A percentile compares a stretch with the other conserved stretches of the same genome.
These are phyloP conservation scores for Aureococcus anophagefferens DNA, from an alignment of 108 stramenopile species.

Conservation along the genomic window DNA sequence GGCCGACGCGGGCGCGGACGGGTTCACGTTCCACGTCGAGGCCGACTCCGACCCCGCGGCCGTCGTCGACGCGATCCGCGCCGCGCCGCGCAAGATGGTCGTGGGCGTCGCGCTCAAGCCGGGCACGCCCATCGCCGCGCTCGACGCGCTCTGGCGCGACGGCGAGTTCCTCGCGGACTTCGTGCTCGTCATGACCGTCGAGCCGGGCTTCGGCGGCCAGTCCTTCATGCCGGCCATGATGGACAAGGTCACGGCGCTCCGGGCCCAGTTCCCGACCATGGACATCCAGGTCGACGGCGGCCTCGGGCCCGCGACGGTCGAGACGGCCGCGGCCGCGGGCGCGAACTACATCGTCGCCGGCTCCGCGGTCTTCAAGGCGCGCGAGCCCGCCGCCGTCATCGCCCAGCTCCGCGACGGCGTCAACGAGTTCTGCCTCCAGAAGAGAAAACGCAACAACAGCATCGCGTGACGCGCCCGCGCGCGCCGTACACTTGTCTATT, in stretches of 20 bases:
- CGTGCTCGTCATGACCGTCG: constrained; percentile 59
- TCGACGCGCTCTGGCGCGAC: constrained; percentile 11
- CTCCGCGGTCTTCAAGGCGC: constrained; percentile 24
- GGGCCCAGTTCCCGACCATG: constrained; percentile 15
- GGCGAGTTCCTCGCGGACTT: constrained; percentile 33
- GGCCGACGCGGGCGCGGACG: constrained; percentile 36
- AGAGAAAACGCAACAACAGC: no score
- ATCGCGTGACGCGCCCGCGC: no score
- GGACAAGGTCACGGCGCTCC: constrained; percentile 31
- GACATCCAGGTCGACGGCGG: constrained; percentile 51
- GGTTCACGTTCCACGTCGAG: constrained; percentile 40
- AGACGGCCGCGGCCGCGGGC: constrained; percentile 34
- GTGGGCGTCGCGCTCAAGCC: constrained; percentile 31
- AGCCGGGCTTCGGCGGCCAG: constrained; percentile 59
- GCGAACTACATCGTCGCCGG: constrained; percentile 48
- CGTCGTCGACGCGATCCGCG: background rate
- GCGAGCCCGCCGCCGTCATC: background rate
- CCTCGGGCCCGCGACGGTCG: constrained; percentile 30
- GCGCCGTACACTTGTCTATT: no score
- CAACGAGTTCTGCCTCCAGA: no score
- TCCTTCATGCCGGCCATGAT: constrained; percentile 43
- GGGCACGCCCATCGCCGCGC: constrained; percentile 20
- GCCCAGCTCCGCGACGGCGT: no score
- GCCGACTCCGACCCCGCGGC: background rate
- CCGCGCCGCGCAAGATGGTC: no score